Percentiles rank a stretch among this genome's conserved stretches.
These are phyloP conservation scores for Penicillium italicum DNA, from an alignment of 2,329 filamentous ascomycete species.

Conservation along the genomic window DNA sequence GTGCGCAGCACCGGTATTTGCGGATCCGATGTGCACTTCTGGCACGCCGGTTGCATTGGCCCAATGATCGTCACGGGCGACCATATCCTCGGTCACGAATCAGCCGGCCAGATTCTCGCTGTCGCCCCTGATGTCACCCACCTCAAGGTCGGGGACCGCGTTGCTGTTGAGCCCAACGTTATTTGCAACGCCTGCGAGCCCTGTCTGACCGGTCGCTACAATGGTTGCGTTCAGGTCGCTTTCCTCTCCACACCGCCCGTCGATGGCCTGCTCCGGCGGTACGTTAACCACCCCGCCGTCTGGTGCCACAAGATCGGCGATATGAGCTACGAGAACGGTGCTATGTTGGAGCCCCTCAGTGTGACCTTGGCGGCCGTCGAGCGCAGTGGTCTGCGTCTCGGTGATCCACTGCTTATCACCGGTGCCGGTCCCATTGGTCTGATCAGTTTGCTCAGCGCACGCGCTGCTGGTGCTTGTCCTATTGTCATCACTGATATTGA, in stretches of 20 bases:
- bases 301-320: conserved; percentile 96
- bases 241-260: conserved; percentile 92
- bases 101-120: conserved; percentile 72
- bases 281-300: conserved; percentile 88
- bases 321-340: conserved; percentile 88
- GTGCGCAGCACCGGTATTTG: conserved; percentile 96
- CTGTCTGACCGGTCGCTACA: conserved; percentile 89
- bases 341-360: conserved; percentile 82
- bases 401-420: conserved; percentile 83
- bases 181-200: conserved; percentile 89
- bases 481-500: conserved; percentile 95
- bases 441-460: conserved; percentile 77
- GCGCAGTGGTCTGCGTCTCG: conserved; percentile 72
- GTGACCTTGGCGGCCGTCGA: conserved; percentile 88
- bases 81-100: conserved; percentile 92
- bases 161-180: conserved; percentile 90
- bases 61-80: conserved; percentile 88
- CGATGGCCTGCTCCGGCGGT: conserved; percentile 79
- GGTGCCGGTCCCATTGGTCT: conserved; percentile 93
- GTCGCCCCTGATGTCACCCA: conserved; percentile 67
- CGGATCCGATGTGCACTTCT: conserved; percentile 95
- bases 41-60: conserved; percentile 91
- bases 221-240: conserved; percentile 79
- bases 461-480: conserved; percentile 83
- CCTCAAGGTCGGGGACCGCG: conserved; percentile 80